A percentile compares a stretch with the other conserved stretches of the same genome.
Evolutionary conservation across 2,329 filamentous ascomycete genomes (phyloP).

Genomic region (Colletotrichum graminicola): DNA sequence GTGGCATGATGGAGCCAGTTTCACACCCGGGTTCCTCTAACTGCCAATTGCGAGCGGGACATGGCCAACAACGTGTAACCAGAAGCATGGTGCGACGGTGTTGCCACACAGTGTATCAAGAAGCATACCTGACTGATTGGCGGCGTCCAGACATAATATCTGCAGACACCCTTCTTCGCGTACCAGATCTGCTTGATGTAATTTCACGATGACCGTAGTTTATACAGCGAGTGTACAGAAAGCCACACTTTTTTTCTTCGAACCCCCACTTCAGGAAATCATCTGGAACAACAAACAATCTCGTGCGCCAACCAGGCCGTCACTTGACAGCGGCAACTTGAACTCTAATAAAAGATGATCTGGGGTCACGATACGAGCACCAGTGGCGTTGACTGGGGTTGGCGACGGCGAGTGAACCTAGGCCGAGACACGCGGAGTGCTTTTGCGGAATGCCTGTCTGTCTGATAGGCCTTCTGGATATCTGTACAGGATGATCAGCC

Average conservation of each 20-base stretch:
- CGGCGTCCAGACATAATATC: not conserved
- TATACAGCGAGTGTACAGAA: not conserved
- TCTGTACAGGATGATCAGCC: constrained; percentile 4
- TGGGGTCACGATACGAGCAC: not conserved
- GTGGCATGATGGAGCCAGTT: not conserved
- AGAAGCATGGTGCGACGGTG: not conserved
- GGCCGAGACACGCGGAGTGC: constrained; percentile 11
- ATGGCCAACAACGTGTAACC: not conserved
- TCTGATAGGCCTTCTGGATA: not conserved
- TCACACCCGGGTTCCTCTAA: not conserved
- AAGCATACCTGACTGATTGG: too few relatives aligned
- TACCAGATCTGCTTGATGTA: not conserved
- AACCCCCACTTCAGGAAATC: constrained; percentile 1
- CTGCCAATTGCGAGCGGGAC: not conserved
- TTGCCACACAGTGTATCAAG: not conserved
- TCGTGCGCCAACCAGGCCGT: not conserved
- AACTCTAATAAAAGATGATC: constrained; percentile 9
- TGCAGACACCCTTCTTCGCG: not conserved
- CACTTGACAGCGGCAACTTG: not conserved
- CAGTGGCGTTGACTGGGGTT: not conserved
- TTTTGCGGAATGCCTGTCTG: not conserved
- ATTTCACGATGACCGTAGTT: not conserved
- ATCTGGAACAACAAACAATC: constrained; percentile 14
- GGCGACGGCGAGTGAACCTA: not conserved
- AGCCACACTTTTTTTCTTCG: constrained; percentile 3